Evolutionary conservation across 2,329 filamentous ascomycete species (phyloP).

Genomic region (Lithohypha guttulata): DNA sequence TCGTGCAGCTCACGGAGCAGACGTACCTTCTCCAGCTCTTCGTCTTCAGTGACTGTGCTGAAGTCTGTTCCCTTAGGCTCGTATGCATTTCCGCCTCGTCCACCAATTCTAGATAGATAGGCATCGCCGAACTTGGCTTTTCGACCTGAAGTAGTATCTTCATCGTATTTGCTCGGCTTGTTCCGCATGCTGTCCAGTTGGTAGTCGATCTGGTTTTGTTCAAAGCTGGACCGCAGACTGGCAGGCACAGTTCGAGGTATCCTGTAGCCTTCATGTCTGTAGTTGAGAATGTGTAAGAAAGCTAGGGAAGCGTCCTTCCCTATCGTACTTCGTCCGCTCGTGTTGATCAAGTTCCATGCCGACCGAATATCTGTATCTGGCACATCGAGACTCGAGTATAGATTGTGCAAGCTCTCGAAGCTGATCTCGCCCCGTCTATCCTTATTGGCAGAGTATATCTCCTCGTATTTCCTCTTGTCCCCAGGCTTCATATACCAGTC

Average conservation of each 20-base stretch:
- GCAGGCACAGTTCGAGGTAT: slow-evolving; percentile 87
- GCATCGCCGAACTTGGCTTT: slow-evolving; percentile 98
- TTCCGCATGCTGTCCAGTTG: slow-evolving; percentile 68
- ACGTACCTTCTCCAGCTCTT: slow-evolving; percentile 94
- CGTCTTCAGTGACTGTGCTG: slow-evolving; percentile 67
- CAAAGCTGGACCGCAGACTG: slow-evolving; percentile 81
- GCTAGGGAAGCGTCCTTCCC: slow-evolving; percentile 91
- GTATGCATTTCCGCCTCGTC: slow-evolving; percentile 64
- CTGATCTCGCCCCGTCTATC: slow-evolving; percentile 71
- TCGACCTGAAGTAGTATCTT: slow-evolving; percentile 70
- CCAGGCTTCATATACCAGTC: slow-evolving; percentile 97
- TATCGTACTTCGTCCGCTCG: slow-evolving; percentile 67
- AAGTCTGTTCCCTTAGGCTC: slow-evolving; percentile 74
- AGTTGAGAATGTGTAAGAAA: slow-evolving; percentile 93
- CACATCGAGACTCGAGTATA: slow-evolving; percentile 58
- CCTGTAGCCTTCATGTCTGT: slow-evolving; percentile 86
- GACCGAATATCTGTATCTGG: slow-evolving; percentile 72
- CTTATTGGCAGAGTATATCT: slow-evolving; percentile 88
- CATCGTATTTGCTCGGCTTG: slow-evolving; percentile 51
- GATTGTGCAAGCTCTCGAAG: slow-evolving; percentile 19
- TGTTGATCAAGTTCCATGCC: slow-evolving; percentile 96
- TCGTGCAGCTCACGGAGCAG: slow-evolving; percentile 87
- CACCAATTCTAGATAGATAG: slow-evolving; percentile 80
- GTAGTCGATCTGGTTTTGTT: slow-evolving; percentile 94
- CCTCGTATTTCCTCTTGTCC: slow-evolving; percentile 90